Evolutionary conservation across 2,329 filamentous ascomycete genomes (phyloP).

Genomic region (Colletotrichum abscissum): DNA sequence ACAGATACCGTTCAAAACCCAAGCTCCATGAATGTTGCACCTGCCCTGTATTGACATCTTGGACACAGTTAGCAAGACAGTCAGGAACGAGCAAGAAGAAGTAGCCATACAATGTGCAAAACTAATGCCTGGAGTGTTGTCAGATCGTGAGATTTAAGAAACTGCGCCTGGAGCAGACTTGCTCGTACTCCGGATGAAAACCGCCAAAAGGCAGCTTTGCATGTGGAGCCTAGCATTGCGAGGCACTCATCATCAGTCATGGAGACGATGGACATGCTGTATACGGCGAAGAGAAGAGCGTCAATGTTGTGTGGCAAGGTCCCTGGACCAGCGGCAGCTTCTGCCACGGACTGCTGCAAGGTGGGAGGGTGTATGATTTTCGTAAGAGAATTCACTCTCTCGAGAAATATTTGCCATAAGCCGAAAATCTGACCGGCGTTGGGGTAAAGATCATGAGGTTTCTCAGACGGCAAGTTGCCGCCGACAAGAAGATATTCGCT

Average conservation of each 20-base stretch:
- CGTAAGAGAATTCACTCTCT: conserved; percentile 78
- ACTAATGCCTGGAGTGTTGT: conserved; percentile 68
- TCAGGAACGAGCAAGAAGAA: too few species aligned
- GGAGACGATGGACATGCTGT: conserved; percentile 67
- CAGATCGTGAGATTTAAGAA: conserved; percentile 68
- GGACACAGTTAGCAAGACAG: conserved; percentile 21
- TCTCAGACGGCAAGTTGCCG: background rate
- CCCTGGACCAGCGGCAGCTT: conserved; percentile 41
- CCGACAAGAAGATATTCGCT: conserved; percentile 23
- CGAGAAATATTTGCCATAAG: conserved; percentile 79
- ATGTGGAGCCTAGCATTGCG: conserved; percentile 58
- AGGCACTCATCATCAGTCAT: conserved; percentile 68
- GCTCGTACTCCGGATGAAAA: conserved; percentile 63
- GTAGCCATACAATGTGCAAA: conserved; percentile 62
- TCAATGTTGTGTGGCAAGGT: conserved; percentile 49
- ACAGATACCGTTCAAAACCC: conserved; percentile 69
- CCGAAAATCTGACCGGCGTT: conserved; percentile 50
- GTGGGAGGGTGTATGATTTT: conserved; percentile 79
- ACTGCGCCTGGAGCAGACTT: conserved; percentile 62
- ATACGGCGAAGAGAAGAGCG: conserved; percentile 74
- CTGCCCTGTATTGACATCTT: conserved; percentile 68
- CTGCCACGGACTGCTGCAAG: conserved; percentile 43
- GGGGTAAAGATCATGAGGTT: conserved; percentile 17
- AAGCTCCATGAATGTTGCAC: conserved; percentile 68
- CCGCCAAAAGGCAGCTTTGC: conserved; percentile 59